phyloP scores from a whole-genome alignment of 768 basidiomycete genomes.

The Cystofilobasidium ferigula region DNA sequence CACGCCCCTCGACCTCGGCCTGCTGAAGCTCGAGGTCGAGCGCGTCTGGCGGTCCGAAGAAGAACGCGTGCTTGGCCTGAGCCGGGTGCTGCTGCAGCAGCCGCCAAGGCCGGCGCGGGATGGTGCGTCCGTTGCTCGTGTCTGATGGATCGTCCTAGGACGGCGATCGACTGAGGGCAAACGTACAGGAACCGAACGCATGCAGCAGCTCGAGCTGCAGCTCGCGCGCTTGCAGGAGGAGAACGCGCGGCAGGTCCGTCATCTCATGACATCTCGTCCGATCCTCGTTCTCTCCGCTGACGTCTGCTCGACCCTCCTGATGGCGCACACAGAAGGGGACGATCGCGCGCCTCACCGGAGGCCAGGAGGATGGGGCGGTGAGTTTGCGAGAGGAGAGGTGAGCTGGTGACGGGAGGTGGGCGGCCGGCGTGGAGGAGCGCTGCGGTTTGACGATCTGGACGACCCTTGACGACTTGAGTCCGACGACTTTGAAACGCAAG shows the following conservation, averaged over 20 bases:
- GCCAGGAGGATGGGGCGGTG: background rate
- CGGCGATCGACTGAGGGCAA: too few species aligned
- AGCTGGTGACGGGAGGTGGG: background rate
- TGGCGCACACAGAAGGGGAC: background rate
- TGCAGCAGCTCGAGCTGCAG: too few species aligned
- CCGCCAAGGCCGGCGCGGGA: too few species aligned
- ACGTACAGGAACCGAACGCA: too few species aligned
- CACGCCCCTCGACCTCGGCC: background rate
- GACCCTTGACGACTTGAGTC: too few species aligned
- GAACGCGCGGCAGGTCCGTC: background rate
- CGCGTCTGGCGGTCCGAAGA: background rate
- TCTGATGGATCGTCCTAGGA: too few species aligned
- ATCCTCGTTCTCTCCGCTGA: background rate
- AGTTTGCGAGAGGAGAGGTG: background rate
- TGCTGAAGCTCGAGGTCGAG: background rate
- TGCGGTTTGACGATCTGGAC: too few species aligned
- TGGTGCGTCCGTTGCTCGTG: too few species aligned
- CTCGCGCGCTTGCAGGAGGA: background rate
- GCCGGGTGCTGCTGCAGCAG: background rate
- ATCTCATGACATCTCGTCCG: too few species aligned
- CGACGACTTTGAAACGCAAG: too few species aligned
- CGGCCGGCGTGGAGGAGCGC: background rate
- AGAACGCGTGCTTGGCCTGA: background rate
- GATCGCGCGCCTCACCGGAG: background rate
- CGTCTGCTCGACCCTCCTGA: background rate